Base-by-base conservation (phyloP, 495 filamentous ascomycete species). In the Penicillium antarcticum region DNA sequence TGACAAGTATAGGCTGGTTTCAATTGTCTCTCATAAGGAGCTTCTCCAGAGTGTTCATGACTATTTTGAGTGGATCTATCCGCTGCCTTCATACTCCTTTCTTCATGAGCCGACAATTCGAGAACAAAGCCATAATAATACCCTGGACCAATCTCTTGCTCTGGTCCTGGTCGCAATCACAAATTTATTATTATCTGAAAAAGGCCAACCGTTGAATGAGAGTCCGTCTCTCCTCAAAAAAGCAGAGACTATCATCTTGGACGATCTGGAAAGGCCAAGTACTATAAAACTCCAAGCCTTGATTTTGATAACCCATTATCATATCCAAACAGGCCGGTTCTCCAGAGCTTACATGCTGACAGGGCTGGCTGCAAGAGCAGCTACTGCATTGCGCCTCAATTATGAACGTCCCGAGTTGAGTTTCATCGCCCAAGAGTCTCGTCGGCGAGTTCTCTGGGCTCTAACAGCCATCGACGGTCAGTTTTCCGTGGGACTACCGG, bases 331-430 rank as follows among this genome's bases (percentile, higher is more conserved):
- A 5, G 51, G 53, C 3, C 41, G 31, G 0, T 57, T 57, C 23
- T 41, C 53, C 11, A 39, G 53, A 17, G 56, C 56, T 2, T 63
- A 52, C 12, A 59, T 63, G 60, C 38, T 62, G 13, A 53, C 60
- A 8, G 56, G 49, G 2, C 32, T 55, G 12, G 60, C 56, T 5
- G 52, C 48, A 11, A 39, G 60, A 13, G 34, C 24, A n/a, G 60
- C 43, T 0, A 53, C 50, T 21, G 56, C 56, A 6, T 42, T 62
- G 18, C 42, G 53, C 10, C 31, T 59, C 19, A 62, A 59, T 33
- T 51, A 62, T 35, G 60, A 59, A 13, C 49, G 50, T 3, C 53
- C 53, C 2, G 49, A 62, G 11, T 43, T 62, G 6, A 51, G 49
- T n/a, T 51, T 50, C 11, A 38, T 59, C 12, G 46, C 52, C 12